These are phyloP conservation scores for Xylariaceae sp. DNA, from an alignment of 2,329 filamentous ascomycete genomes.

Conservation along the genomic window DNA sequence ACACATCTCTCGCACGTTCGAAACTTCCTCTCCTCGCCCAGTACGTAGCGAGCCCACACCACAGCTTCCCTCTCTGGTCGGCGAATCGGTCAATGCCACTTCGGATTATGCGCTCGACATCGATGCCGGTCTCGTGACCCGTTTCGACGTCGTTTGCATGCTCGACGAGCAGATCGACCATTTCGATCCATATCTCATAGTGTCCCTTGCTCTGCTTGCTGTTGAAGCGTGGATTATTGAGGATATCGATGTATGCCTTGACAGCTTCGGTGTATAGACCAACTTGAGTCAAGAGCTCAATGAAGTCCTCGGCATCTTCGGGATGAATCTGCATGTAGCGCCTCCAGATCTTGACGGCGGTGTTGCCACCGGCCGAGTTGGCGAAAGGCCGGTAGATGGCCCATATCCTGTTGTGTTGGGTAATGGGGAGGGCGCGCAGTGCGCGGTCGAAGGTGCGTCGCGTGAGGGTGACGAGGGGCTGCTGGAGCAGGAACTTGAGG, in stretches of 20 bases:
- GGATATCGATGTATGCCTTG: slow-evolving; percentile 83
- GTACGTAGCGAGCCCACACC: slow-evolving; percentile 92
- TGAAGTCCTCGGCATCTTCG: slow-evolving; percentile 92
- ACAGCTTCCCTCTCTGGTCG: slow-evolving; percentile 91
- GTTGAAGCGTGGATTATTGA: slow-evolving; percentile 86
- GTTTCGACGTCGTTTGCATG: slow-evolving; percentile 85
- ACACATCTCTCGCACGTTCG: slow-evolving; percentile 87
- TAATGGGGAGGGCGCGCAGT: slow-evolving; percentile 84
- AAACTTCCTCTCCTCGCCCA: slow-evolving; percentile 94
- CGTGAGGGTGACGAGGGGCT: slow-evolving; percentile 86
- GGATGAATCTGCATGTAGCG: slow-evolving; percentile 97
- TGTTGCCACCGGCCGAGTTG: slow-evolving; percentile 83
- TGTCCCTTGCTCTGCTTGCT: slow-evolving; percentile 94
- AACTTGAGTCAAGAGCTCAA: slow-evolving; percentile 79
- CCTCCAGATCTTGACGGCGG: slow-evolving; percentile 89
- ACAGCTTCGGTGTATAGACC: slow-evolving; percentile 88
- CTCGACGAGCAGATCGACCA: slow-evolving; percentile 90
- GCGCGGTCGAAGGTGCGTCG: slow-evolving; percentile 89
- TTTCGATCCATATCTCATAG: slow-evolving; percentile 96
- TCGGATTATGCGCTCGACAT: slow-evolving; percentile 87
- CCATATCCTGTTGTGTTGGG: slow-evolving; percentile 96
- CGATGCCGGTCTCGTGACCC: slow-evolving; percentile 75
- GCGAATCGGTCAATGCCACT: slow-evolving; percentile 89
- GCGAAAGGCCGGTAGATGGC: slow-evolving; percentile 86
- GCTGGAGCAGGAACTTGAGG: slow-evolving; percentile 81